A percentile compares a stretch with the other conserved stretches of the same genome.
Evolutionary conservation across 2,329 filamentous ascomycete species (phyloP).

Genomic region (Fusarium sp.): DNA sequence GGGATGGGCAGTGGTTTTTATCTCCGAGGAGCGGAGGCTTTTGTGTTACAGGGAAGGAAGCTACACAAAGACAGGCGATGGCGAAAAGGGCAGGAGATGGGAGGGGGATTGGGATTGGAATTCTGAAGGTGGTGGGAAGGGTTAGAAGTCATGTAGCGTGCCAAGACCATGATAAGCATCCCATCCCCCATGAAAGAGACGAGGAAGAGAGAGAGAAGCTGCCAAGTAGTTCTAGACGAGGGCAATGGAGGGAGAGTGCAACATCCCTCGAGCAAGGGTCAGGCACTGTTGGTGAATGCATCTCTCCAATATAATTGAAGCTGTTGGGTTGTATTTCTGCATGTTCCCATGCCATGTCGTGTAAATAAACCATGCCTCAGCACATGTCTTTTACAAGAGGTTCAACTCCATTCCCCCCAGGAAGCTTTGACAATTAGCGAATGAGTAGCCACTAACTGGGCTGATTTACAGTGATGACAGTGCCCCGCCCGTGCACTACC

Average conservation of each 20-base stretch:
- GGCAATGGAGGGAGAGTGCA: neutral
- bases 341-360: neutral
- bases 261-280: neutral
- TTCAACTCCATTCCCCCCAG: neutral
- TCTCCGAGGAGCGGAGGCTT: neutral
- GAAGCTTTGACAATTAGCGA: neutral
- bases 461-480: neutral
- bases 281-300: neutral
- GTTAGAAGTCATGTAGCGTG: neutral
- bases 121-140: neutral
- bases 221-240: constrained; percentile 17
- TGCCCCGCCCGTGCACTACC: constrained; percentile 25
- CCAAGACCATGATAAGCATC: constrained; percentile 29
- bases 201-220: constrained; percentile 4
- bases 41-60: neutral
- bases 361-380: neutral
- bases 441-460: neutral
- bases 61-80: constrained; percentile 8
- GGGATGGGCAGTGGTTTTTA: constrained; percentile 25
- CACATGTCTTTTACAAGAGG: neutral
- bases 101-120: neutral
- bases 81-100: constrained; percentile 39
- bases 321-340: neutral
- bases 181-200: neutral
- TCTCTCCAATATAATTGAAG: neutral